phyloP scores from a whole-genome alignment of 192 early-diverging fungal species.

The Entomortierella chlamydospora region DNA sequence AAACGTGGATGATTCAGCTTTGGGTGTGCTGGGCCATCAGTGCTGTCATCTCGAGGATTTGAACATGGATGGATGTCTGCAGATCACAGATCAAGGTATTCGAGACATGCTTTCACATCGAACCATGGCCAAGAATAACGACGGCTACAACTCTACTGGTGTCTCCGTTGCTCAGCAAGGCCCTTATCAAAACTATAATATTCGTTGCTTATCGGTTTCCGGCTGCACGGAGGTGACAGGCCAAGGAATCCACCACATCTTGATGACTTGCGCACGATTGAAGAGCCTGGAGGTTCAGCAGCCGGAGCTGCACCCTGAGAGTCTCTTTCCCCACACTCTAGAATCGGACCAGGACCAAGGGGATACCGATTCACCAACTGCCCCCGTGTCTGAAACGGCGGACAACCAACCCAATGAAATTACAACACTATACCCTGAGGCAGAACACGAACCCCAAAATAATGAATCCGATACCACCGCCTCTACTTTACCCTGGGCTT shows the following conservation, averaged over 20 bases:
- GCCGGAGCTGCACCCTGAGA: slow-evolving; percentile 48
- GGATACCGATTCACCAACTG: slow-evolving; percentile 7
- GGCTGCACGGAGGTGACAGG: slow-evolving; percentile 47
- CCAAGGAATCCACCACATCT: slow-evolving; percentile 36
- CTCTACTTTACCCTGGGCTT: slow-evolving; percentile 23
- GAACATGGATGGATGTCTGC: slow-evolving; percentile 30
- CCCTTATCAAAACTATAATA: slow-evolving; percentile 21
- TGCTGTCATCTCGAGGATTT: slow-evolving; percentile 15
- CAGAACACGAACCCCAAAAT: not conserved
- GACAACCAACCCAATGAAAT: not conserved
- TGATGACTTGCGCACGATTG: slow-evolving; percentile 40
- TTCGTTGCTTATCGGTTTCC: slow-evolving; percentile 23
- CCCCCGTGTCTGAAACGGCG: not conserved
- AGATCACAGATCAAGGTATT: slow-evolving; percentile 48
- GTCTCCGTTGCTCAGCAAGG: not conserved
- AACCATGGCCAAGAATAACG: not conserved
- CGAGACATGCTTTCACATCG: slow-evolving; percentile 36
- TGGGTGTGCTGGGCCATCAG: slow-evolving; percentile 28
- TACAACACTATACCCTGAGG: slow-evolving; percentile 25
- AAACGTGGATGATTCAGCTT: slow-evolving; percentile 26
- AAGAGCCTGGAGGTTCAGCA: slow-evolving; percentile 41
- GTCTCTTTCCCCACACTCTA: slow-evolving; percentile 38
- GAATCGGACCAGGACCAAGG: too few species aligned
- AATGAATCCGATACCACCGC: not conserved
- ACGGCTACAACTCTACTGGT: not conserved